A percentile compares a stretch with the other conserved stretches of the same genome.
Conservation (phyloP, 129 eudicot species). For the Lactuca sativa region DNA sequence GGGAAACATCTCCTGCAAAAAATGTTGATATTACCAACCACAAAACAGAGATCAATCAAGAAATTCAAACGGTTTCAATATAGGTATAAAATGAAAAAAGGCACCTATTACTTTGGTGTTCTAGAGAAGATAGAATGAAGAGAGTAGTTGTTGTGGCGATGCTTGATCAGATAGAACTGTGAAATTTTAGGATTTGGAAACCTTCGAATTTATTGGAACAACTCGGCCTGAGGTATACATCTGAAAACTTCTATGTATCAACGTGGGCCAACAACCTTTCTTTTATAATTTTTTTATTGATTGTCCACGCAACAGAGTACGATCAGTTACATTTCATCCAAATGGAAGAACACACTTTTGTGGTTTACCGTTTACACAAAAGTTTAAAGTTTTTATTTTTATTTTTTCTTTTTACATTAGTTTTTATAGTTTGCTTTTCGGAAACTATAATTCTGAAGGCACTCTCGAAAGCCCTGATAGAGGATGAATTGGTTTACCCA, state of each 20-base stretch:
- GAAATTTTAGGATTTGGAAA: conserved; percentile 94
- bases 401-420: neutral
- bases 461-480: no score
- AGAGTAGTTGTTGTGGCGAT: no score
- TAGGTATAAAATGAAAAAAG: no score
- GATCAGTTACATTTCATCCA: conserved; percentile 78
- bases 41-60: no score
- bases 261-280: neutral
- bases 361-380: conserved; percentile 80
- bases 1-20: no score
- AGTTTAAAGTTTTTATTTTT: conserved; percentile 57
- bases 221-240: conserved; percentile 69
- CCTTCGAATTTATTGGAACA: conserved; percentile 97
- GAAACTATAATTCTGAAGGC: conserved; percentile 1
- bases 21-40: no score
- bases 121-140: no score
- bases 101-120: no score
- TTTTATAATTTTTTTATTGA: conserved; percentile 8
- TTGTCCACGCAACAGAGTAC: conserved; percentile 49
- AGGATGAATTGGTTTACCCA: no score
- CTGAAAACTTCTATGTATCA: conserved; percentile 1
- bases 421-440: conserved; percentile 5
- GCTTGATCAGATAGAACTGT: conserved; percentile 58
- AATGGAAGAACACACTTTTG: conserved; percentile 89
- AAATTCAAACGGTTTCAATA: no score